Evolutionary conservation across 352 stramenopile genomes (phyloP).

Genomic region (Globisporangium sylvaticum): DNA sequence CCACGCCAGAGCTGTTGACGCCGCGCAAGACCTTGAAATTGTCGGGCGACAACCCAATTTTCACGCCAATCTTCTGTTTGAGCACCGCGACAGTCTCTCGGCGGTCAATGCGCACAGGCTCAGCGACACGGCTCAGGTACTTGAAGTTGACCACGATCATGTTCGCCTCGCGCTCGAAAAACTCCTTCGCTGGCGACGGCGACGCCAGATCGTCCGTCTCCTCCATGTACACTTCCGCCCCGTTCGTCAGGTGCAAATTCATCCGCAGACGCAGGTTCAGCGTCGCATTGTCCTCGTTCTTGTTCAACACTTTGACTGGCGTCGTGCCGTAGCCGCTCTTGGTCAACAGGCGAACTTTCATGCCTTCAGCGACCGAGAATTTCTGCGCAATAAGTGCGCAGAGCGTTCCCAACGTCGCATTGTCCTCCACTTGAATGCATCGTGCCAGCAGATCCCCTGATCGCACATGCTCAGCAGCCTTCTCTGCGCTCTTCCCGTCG

Average conservation of each 20-base stretch:
- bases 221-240: conserved; percentile 73
- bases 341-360: conserved; percentile 58
- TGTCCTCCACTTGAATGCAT: conserved; percentile 63
- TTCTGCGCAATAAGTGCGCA: conserved; percentile 46
- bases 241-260: conserved; percentile 66
- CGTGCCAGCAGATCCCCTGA: conserved; percentile 34
- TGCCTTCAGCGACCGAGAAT: conserved; percentile 35
- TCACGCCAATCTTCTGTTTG: conserved; percentile 52
- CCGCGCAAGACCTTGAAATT: conserved; percentile 80
- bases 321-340: conserved; percentile 69
- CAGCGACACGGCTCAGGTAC: conserved; percentile 34
- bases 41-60: conserved; percentile 40
- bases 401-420: conserved; percentile 49
- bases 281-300: conserved; percentile 36
- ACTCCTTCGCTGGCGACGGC: conserved; percentile 47
- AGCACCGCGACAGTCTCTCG: conserved; percentile 55
- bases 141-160: conserved; percentile 79
- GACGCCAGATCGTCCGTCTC: conserved; percentile 42
- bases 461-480: too few species aligned
- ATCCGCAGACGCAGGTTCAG: conserved; percentile 43
- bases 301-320: conserved; percentile 65
- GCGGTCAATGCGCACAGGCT: conserved; percentile 69
- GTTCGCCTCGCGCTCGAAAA: conserved; percentile 77
- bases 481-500: conserved; percentile 12
- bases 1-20: conserved; percentile 57